phyloP scores from a whole-genome alignment of 768 basidiomycete genomes.

The Pleurotus citrinopileatus region DNA sequence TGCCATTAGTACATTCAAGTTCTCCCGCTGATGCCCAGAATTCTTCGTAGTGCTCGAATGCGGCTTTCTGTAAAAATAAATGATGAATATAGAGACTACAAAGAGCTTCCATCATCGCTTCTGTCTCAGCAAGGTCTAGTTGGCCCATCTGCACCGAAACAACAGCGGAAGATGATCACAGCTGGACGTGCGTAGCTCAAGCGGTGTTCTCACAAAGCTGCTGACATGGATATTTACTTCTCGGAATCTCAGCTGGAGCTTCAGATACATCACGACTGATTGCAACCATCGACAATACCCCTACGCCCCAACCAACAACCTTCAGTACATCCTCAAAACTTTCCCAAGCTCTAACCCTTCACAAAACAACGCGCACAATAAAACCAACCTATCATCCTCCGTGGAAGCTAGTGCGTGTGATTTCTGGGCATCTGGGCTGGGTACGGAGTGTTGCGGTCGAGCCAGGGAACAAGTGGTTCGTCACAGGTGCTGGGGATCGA shows the following conservation, averaged over 20 bases:
- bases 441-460: constrained; percentile 95
- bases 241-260: constrained; percentile 11
- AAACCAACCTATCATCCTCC: constrained; percentile 95
- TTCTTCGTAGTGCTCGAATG: constrained; percentile 54
- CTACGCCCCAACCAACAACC: constrained; percentile 64
- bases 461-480: constrained; percentile 98
- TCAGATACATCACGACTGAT: constrained; percentile 62
- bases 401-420: constrained; percentile 96
- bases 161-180: constrained; percentile 64
- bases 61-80: constrained; percentile 82
- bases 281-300: constrained; percentile 72
- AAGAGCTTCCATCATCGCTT: constrained; percentile 78
- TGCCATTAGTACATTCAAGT: not conserved
- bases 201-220: not conserved
- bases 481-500: constrained; percentile 94
- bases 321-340: constrained; percentile 64
- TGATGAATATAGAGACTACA: constrained; percentile 86
- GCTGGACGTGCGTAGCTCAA: constrained; percentile 53
- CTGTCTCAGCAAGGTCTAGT: constrained; percentile 79
- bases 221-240: not conserved
- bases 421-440: constrained; percentile 98
- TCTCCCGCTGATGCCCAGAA: not conserved
- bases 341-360: constrained; percentile 86
- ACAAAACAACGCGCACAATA: constrained; percentile 91
- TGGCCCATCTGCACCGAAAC: constrained; percentile 73